These are phyloP conservation scores for Cyclocybe cylindracea DNA, from an alignment of 768 basidiomycete genomes.

Conservation along the genomic window DNA sequence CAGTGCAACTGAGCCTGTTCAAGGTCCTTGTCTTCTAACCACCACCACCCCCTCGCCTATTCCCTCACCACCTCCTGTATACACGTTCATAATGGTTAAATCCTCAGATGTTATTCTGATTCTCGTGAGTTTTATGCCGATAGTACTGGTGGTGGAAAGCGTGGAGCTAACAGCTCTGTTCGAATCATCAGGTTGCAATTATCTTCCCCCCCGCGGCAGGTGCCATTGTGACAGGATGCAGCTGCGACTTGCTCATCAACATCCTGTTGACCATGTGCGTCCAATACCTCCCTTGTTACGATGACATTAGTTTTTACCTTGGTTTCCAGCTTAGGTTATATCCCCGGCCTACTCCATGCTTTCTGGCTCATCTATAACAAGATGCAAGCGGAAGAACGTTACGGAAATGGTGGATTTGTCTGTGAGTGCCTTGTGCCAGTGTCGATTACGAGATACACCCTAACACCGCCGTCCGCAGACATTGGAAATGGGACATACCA, in stretches of 20 bases:
- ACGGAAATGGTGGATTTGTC: conserved; percentile 72
- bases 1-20: neutral
- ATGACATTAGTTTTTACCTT: neutral
- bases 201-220: conserved; percentile 83
- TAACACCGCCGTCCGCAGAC: conserved; percentile 24
- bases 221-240: conserved; percentile 77
- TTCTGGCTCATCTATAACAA: conserved; percentile 92
- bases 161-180: neutral
- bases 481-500: conserved; percentile 43
- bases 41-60: conserved; percentile 8
- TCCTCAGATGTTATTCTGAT: conserved; percentile 80
- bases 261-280: conserved; percentile 70
- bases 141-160: too few species aligned
- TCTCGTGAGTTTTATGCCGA: conserved; percentile 46
- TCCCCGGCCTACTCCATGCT: conserved; percentile 75
- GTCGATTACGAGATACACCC: neutral
- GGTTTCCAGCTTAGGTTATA: conserved; percentile 64
- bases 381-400: conserved; percentile 84
- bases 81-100: conserved; percentile 45
- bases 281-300: neutral
- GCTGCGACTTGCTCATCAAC: conserved; percentile 86
- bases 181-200: conserved; percentile 60
- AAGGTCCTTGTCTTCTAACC: neutral
- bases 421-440: conserved; percentile 51
- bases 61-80: neutral